Base-by-base conservation (phyloP, 148 eudicot genomes). In the Rhododendron simsii region DNA sequence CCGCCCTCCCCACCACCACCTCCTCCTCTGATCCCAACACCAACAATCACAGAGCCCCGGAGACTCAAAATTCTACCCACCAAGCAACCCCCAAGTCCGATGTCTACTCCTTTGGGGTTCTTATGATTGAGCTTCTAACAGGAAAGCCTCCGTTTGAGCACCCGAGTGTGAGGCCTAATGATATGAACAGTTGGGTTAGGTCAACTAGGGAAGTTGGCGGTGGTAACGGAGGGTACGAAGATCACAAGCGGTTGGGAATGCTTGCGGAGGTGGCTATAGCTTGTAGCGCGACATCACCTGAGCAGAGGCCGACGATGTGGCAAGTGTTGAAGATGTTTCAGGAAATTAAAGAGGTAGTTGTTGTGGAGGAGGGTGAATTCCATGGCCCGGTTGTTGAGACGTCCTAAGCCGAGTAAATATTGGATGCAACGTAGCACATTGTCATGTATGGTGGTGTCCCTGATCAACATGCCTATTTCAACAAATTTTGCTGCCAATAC, bases 291-390 rank as follows among this genome's bases (percentile, higher is more conserved):
- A 23, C 18, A n/a, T 37, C 73, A 5, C 84, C 84, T 1, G 81
- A 78, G 33, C 81, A 78, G 30, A 78, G 81, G n/a, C 81, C 81
- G 16, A 45, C 55, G 2, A 81, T 81, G 84, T 81, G 84, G 84
- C 84, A 81, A 37, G 84, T 81, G 48, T 37, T 81, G 84, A 81
- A 81, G 84, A 59, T 81, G 50, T 59, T 81, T 20, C 84, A 81
- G 30, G 84, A 81, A 67, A 59, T 81, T 21, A 81, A 81, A 59
- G 84, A 57, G 39, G 84, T 26, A 5, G 84, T 33, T 51, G 84
- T 33, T 30, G 37, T 33, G 65, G 83, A 81, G n/a, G 83, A 33
- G 23, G 3, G 45, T 5, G 61, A 50, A 9, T 50, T 10, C 14
- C 39, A 4, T 30, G 61, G 48, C 20, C 82, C 37, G 51, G 5